Evolutionary conservation across 768 basidiomycete genomes (phyloP).

Genomic region (Pulveroboletus sp.): DNA sequence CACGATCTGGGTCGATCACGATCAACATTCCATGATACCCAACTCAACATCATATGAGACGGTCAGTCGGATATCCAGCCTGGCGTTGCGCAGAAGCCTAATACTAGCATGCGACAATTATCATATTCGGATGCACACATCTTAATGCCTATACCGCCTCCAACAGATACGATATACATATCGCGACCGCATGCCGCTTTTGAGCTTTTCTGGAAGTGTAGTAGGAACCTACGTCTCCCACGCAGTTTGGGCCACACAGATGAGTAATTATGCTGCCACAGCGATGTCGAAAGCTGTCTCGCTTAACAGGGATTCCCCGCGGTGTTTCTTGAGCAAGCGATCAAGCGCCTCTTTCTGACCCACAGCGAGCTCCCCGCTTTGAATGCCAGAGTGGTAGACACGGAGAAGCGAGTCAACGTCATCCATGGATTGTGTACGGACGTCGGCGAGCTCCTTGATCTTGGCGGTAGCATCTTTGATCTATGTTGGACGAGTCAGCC

Average conservation of each 20-base stretch:
- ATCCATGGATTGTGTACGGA: slow-evolving; percentile 98
- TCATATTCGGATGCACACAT: neutral
- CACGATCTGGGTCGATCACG: neutral
- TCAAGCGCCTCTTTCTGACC: slow-evolving; percentile 94
- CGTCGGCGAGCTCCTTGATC: slow-evolving; percentile 99
- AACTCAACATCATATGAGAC: neutral
- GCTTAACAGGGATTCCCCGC: slow-evolving; percentile 30
- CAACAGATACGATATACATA: slow-evolving; percentile 12
- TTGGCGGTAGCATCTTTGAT: slow-evolving; percentile 98
- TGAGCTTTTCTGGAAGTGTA: slow-evolving; percentile 1
- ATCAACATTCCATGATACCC: neutral
- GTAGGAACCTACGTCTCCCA: no score
- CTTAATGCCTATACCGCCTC: slow-evolving; percentile 2
- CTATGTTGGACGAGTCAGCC: slow-evolving; percentile 31
- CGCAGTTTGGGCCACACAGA: neutral
- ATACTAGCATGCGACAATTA: neutral
- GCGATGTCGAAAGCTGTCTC: neutral
- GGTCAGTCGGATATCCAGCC: neutral
- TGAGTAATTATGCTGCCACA: slow-evolving; percentile 4
- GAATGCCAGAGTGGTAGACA: slow-evolving; percentile 92
- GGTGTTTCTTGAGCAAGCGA: slow-evolving; percentile 76
- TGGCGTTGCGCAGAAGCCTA: no score
- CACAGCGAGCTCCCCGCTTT: slow-evolving; percentile 85
- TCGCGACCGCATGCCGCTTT: slow-evolving; percentile 19
- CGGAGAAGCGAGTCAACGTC: slow-evolving; percentile 97